These are phyloP conservation scores for Lactifluus pinguis DNA, from an alignment of 768 basidiomycete genomes.

Conservation along the genomic window DNA sequence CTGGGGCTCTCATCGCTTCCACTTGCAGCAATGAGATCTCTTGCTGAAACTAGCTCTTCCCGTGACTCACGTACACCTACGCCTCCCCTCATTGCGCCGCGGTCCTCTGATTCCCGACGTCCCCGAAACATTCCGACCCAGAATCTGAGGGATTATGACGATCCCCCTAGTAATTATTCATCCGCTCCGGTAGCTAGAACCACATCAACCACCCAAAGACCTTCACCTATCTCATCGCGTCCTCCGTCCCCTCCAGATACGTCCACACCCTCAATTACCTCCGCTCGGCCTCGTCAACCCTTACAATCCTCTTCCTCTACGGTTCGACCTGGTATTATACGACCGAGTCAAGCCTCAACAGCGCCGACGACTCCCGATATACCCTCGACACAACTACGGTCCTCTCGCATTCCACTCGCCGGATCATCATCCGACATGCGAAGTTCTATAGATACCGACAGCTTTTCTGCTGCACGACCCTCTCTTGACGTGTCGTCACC, in stretches of 20 bases:
- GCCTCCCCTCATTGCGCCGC: background rate
- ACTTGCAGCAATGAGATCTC: background rate
- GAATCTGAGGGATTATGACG: slow-evolving; percentile 7
- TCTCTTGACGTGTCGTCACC: slow-evolving; percentile 17
- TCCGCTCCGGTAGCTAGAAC: background rate
- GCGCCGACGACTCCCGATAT: background rate
- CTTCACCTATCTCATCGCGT: slow-evolving; percentile 8
- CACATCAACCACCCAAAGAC: background rate
- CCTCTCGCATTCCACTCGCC: slow-evolving; percentile 16
- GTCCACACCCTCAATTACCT: background rate
- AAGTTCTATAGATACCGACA: slow-evolving; percentile 2
- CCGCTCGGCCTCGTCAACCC: slow-evolving; percentile 1
- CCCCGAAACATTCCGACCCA: background rate
- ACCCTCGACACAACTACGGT: background rate
- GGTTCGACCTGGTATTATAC: slow-evolving; percentile 1
- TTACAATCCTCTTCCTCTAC: background rate
- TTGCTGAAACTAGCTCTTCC: background rate
- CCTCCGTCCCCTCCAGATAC: slow-evolving; percentile 8
- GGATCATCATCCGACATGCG: slow-evolving; percentile 4
- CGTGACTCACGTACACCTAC: slow-evolving; percentile 12
- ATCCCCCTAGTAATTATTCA: slow-evolving; percentile 5
- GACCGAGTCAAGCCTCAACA: background rate
- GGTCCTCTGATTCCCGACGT: background rate
- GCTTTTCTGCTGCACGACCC: slow-evolving; percentile 3
- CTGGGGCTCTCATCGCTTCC: background rate